Evolutionary conservation across 2,329 filamentous ascomycete species (phyloP).

Genomic region (Venturia effusa): DNA sequence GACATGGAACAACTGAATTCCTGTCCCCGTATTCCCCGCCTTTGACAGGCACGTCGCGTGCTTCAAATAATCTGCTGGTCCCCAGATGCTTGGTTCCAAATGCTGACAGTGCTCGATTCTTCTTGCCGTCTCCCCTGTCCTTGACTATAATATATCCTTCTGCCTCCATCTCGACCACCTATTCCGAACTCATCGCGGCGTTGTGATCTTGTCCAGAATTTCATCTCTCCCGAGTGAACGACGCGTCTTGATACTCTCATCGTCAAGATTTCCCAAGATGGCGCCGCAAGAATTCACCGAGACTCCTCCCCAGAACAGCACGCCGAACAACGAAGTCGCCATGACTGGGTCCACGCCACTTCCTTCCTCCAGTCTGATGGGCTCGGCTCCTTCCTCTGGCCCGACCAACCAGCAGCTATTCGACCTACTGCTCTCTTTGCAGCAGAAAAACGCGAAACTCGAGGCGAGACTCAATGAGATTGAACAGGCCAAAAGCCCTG

Average conservation of each 20-base stretch:
- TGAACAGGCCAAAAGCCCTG: not conserved
- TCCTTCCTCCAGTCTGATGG: not conserved
- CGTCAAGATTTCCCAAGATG: not conserved
- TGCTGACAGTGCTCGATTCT: not conserved
- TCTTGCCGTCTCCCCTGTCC: not conserved
- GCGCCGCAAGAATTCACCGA: constrained; percentile 1
- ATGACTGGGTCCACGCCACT: constrained; percentile 1
- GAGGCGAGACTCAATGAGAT: constrained; percentile 9
- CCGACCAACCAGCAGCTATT: constrained; percentile 9
- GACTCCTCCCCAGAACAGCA: constrained; percentile 2
- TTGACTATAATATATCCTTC: not conserved
- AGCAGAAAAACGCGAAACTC: constrained; percentile 5
- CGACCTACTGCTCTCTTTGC: constrained; percentile 5
- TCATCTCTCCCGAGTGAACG: not conserved
- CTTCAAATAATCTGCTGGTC: not conserved
- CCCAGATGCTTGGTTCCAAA: not conserved
- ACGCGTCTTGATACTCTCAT: not conserved
- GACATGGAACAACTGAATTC: not conserved
- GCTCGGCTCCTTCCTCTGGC: not conserved
- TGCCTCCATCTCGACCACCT: not conserved
- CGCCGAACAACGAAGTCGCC: not conserved
- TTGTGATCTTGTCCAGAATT: not conserved
- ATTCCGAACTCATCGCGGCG: not conserved
- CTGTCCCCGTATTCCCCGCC: not conserved
- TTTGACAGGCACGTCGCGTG: not conserved